Base-by-base conservation (phyloP, 164 flowering plant species). In the Euptelea pleiosperma region DNA sequence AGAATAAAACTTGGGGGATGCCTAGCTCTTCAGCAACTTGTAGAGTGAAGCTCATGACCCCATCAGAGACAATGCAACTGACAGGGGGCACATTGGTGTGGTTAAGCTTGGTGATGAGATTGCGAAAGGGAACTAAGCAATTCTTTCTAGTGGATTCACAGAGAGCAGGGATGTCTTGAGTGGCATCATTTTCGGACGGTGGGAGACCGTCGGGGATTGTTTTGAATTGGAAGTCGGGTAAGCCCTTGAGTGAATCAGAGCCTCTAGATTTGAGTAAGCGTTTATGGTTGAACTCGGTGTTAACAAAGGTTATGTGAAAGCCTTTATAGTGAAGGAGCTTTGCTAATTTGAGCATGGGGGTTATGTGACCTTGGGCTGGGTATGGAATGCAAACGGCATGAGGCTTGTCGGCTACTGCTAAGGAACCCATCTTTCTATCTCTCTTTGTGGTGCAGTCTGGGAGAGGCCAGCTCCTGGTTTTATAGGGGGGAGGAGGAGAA, bases 161-260 rank as follows among this genome's bases (percentile, higher is more conserved):
- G 1, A 79, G 63, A 15, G 74, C 19, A 0, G 79, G 72, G 14
- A 78, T 62, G 47, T 78, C 75, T 56, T 79, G 86, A 25, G 78
- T 77, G 42, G 51, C 65, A 12, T 76, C 70, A 2, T 12, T 44
- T 18, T 74, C 72, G 0, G 73, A 33, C 0, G 67, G 69, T 0
- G 80, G 80, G 12, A 79, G 73, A 15, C 84, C 81, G 39, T 80
- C 84, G 3, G 81, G 77, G 19, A 82, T 76, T n/a, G 75, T 52
- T 12, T 63, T 71, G 47, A 76, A 82, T 2, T 53, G 65, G 55
- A 82, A 82, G 26, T 56, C 60, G 0, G 75, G 50, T 5, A 64
- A 16, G 50, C 70, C 78, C 3, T 47, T 47, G 28, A 80, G 67
- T 8, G 75, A 37, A n/a, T 60, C 54, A 14, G 72, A 62, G 19